Base-by-base conservation (phyloP, 2,329 filamentous ascomycete species). In the Aureobasidium subglaciale region DNA sequence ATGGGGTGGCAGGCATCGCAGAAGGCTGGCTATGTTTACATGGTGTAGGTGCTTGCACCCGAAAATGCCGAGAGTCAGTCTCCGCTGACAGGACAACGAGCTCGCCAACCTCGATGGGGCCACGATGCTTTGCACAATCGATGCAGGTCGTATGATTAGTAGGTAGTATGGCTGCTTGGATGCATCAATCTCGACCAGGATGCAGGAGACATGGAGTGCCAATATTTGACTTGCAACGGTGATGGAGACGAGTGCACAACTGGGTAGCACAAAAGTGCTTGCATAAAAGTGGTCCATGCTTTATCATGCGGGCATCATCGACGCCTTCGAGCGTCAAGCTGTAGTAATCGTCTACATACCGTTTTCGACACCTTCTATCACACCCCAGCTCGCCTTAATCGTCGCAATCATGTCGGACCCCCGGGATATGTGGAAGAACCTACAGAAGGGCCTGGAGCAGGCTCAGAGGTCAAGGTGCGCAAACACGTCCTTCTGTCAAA, bases 371-470 rank as follows among this genome's bases (percentile, higher is more conserved):
- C 25, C 48, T 41, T 32, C 35, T 11, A 56, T 35, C 37, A 32
- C 56, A 34, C 30, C 32, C 34, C 56, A 57, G 40, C 35, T 20
- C 40, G 29, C 15, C n/a, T 29, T 4, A 20, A 22, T 41, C 55
- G 41, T 50, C 58, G 58, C 38, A 58, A 65, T 60, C 41, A 69
- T 69, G 67, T 63, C 62, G 62, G 82, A 84, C 68, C 84, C 84
- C 52, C 78, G 80, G 67, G 83, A 88, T 70, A 78, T 83, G 64
- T 87, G 83, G 79, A 76, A 78, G 70, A 78, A 79, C 65, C 74
- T 88, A 62, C 83, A 85, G 72, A 77, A 78, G 65, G 80, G 82
- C 59, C 75, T 85, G 63, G 76, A 71, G 53, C 66, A 64, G 48
- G 69, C 69, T 54, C 70, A 73, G 64, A 65, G 80, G 66, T 76